These are phyloP conservation scores for Chlamydomonas sphaeroides DNA, from an alignment of 139 green algal species.

Conservation along the genomic window DNA sequence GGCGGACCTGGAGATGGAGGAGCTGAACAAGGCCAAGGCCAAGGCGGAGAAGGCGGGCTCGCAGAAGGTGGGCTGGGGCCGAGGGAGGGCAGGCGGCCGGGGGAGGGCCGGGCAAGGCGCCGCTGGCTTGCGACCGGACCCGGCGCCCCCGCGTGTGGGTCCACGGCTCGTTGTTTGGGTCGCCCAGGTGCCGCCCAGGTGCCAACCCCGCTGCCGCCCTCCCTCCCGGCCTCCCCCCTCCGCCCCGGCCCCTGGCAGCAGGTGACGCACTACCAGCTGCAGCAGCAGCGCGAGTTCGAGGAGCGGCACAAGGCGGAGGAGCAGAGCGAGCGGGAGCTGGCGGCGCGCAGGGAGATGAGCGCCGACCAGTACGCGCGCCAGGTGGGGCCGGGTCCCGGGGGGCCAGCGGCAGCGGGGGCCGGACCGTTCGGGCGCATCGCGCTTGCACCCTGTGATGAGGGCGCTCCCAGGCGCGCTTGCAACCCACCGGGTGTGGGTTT, in stretches of 20 bases:
- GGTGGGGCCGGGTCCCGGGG: too few species aligned
- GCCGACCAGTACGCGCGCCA: constrained; percentile 37
- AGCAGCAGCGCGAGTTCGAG: constrained; percentile 55
- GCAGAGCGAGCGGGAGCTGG: constrained; percentile 46
- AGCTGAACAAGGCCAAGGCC: constrained; percentile 55
- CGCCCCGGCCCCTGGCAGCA: constrained; percentile 5
- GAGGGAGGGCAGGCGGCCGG: too few species aligned
- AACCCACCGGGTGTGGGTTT: too few species aligned
- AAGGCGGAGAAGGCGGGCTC: constrained; percentile 48
- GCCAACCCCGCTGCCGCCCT: neutral
- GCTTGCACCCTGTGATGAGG: too few species aligned
- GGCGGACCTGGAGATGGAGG: constrained; percentile 70
- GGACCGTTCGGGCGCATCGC: too few species aligned
- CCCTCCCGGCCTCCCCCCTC: neutral
- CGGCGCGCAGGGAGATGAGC: constrained; percentile 47
- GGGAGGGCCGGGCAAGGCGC: too few species aligned
- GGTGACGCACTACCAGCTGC: constrained; percentile 66
- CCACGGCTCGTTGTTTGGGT: neutral
- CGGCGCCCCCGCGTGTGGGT: neutral
- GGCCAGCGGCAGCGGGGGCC: too few species aligned
- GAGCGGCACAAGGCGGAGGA: constrained; percentile 25
- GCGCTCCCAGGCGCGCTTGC: too few species aligned
- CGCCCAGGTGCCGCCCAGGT: too few species aligned
- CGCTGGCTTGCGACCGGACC: too few species aligned
- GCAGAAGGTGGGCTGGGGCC: constrained; percentile 43